Evolutionary conservation across 176 grass and related monocot species (phyloP).

Genomic region (Hsuehochloa calcarea): DNA sequence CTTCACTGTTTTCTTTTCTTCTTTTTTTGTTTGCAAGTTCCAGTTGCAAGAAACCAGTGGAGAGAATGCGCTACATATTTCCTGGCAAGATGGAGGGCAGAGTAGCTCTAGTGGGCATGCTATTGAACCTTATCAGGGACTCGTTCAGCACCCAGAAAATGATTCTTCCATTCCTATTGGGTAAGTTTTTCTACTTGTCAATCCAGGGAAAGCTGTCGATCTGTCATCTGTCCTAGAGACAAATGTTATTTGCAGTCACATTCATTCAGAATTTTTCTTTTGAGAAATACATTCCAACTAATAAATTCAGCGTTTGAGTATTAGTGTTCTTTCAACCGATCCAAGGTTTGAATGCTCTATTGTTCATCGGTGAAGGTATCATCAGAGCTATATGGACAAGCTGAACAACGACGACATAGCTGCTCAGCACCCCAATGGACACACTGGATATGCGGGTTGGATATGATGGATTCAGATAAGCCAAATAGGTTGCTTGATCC

Average conservation of each 20-base stretch:
- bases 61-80: conserved; percentile 35
- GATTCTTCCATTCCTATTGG: conserved; percentile 39
- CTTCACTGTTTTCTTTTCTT: not conserved
- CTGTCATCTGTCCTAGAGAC: not conserved
- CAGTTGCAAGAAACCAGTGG: conserved; percentile 45
- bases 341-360: not conserved
- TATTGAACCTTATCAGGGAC: conserved; percentile 28
- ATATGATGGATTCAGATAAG: conserved; percentile 26
- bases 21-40: not conserved
- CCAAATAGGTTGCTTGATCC: not conserved
- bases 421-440: not conserved
- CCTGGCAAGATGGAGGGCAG: conserved; percentile 47
- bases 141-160: conserved; percentile 26
- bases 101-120: conserved; percentile 35
- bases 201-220: not conserved
- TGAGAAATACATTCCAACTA: not conserved
- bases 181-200: conserved; percentile 25
- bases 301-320: not conserved
- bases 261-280: not conserved
- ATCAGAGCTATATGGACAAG: conserved; percentile 35
- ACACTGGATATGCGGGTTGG: conserved; percentile 28
- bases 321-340: not conserved
- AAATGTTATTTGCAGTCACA: not conserved
- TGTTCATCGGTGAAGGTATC: conserved; percentile 25
- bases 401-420: conserved; percentile 32